Base-by-base conservation (phyloP, 2,329 filamentous ascomycete genomes). In the Ceratocystis albifundus region DNA sequence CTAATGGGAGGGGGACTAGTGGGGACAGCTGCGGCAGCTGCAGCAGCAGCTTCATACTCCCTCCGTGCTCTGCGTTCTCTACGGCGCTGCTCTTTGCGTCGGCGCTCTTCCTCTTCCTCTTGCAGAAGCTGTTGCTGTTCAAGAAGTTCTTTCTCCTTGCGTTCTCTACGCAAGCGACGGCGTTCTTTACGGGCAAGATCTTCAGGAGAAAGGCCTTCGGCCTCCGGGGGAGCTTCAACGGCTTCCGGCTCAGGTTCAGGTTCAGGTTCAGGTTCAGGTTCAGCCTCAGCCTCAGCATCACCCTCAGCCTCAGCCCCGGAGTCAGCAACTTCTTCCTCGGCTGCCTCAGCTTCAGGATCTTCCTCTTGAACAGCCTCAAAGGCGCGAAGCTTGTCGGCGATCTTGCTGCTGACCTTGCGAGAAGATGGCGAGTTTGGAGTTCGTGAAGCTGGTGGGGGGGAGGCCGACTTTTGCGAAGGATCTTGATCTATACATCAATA, bases 311-410 rank as follows among this genome's bases (percentile, higher is more conserved):
- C 61, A 28, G 61, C 12, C 5, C 53, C 62, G 12, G 44, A 3
- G 48, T 61, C 59, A 20, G 59, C 45, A 17, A 65, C 61, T 12
- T 28, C 6, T 30, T 57, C 53, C 4, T 7, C 25, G 7, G 17
- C 28, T 17, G 28, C 55, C 28, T 59, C 55, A 10, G 55, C 28
- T 15, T 48, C 53, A 20, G 53, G 30, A 2, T 30, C n/a, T 20
- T 75, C 73, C 69, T 79, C 75, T 64, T 76, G 73, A 64, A 73
- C 70, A 63, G 77, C 71, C 73, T 85, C 81, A 71, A 85, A 85
- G 36, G 80, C 78, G 73, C 79, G 83, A 68, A 84, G 77, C 71
- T 77, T 80, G 71, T 85, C 81, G 66, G 82, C 78, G 72, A 85
- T 80, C 72, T 80, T 84, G 69, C 78, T 78, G 22, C 63, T 66